Conservation (phyloP, 1,284 basidiomycete genomes). For the Rugosomyces carneus region DNA sequence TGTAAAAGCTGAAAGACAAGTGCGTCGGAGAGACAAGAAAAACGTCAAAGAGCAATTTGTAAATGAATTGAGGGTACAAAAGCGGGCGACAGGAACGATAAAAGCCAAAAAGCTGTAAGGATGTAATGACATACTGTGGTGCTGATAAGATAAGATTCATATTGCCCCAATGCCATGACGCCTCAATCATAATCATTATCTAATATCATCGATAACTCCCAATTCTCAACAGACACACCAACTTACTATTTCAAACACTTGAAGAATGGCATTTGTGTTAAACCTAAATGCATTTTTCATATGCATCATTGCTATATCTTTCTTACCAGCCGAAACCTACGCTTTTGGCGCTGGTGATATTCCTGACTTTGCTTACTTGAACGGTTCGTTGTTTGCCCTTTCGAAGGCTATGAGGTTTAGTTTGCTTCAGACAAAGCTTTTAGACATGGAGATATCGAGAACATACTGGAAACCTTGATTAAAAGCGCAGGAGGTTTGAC, state of each 20-base stretch:
- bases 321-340: conserved; percentile 40
- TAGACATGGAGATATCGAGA: conserved; percentile 72
- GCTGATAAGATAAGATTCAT: conserved; percentile 14
- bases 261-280: conserved; percentile 22
- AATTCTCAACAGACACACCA: conserved; percentile 3
- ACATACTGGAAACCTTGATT: conserved; percentile 48
- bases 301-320: conserved; percentile 37
- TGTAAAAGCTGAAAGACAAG: conserved; percentile 77
- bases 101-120: conserved; percentile 33
- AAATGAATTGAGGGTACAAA: conserved; percentile 69
- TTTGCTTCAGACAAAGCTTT: conserved; percentile 54
- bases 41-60: conserved; percentile 70
- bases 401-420: conserved; percentile 2
- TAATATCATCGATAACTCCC: conserved; percentile 13
- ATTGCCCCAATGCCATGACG: conserved; percentile 3
- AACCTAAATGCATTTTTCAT: conserved; percentile 34
- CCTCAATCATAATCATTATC: not conserved
- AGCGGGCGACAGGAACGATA: conserved; percentile 43
- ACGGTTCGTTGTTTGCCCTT: conserved; percentile 31
- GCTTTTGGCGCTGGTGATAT: conserved; percentile 61
- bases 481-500: conserved; percentile 48
- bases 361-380: conserved; percentile 55
- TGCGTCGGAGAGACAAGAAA: conserved; percentile 79
- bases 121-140: not conserved
- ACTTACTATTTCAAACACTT: not conserved